Conservation (phyloP, 805 yeast genomes). For the Cyberlindnera nakhonratchasimensis region DNA sequence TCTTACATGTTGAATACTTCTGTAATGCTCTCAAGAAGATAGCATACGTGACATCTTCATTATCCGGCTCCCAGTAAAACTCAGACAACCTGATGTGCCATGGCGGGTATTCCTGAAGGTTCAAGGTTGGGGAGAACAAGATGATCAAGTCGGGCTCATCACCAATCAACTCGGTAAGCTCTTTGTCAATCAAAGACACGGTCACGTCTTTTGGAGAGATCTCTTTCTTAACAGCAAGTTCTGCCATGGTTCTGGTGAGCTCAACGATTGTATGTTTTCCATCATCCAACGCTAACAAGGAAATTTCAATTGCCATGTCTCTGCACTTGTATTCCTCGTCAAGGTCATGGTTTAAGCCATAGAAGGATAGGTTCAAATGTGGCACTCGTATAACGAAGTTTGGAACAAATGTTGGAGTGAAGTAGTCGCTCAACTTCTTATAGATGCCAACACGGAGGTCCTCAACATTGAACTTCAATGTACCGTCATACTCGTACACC, state of each 20-base stretch:
- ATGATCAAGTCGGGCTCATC: slow-evolving; percentile 90
- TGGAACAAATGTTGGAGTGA: slow-evolving; percentile 69
- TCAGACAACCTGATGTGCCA: slow-evolving; percentile 95
- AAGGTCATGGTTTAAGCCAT: slow-evolving; percentile 35
- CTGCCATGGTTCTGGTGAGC: slow-evolving; percentile 81
- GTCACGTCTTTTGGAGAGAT: slow-evolving; percentile 65
- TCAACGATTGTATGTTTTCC: slow-evolving; percentile 91
- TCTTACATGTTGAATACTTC: slow-evolving; percentile 73
- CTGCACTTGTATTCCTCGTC: slow-evolving; percentile 31
- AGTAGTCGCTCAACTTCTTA: slow-evolving; percentile 62
- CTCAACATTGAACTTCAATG: slow-evolving; percentile 50
- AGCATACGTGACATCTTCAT: slow-evolving; percentile 73
- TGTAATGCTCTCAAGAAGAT: slow-evolving; percentile 78
- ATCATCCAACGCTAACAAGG: slow-evolving; percentile 68
- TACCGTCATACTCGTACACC: slow-evolving; percentile 78
- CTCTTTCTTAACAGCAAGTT: slow-evolving; percentile 59
- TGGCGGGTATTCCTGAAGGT: slow-evolving; percentile 94
- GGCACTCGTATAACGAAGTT: slow-evolving; percentile 62
- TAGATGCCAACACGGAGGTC: slow-evolving; percentile 55
- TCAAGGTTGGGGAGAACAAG: slow-evolving; percentile 80
- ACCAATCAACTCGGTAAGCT: slow-evolving; percentile 71
- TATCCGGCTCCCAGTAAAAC: slow-evolving; percentile 87
- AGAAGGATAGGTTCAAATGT: slow-evolving; percentile 51
- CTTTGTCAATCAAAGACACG: slow-evolving; percentile 70
- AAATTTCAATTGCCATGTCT: slow-evolving; percentile 55